Conservation (phyloP, 2,329 filamentous ascomycete species). For the Aspergillus sp. region DNA sequence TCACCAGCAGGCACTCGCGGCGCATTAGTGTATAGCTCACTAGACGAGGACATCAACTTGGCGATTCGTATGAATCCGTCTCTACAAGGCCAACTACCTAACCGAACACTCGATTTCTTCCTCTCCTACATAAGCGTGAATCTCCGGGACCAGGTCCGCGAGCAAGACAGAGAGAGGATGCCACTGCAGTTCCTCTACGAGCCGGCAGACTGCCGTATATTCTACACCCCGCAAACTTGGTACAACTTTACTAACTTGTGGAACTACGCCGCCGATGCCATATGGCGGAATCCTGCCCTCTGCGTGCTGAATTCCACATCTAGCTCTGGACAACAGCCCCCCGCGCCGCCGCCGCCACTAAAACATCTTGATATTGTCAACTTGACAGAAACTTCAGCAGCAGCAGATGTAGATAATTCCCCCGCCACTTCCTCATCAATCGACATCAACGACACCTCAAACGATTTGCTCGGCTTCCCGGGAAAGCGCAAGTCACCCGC, state of each 20-base stretch:
- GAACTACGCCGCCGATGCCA: background rate
- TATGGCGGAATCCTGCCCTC: background rate
- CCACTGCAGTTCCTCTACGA: constrained; percentile 40
- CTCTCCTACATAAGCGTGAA: background rate
- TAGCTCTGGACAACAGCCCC: too few relatives aligned
- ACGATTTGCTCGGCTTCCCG: too few relatives aligned
- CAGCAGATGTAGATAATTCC: too few relatives aligned
- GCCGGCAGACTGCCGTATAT: constrained; percentile 59
- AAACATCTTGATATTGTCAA: too few relatives aligned
- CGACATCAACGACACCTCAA: too few relatives aligned
- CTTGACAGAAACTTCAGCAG: too few relatives aligned
- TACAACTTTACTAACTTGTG: background rate
- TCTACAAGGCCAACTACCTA: too few relatives aligned
- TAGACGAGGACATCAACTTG: background rate
- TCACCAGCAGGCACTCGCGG: constrained; percentile 64
- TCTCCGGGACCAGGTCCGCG: constrained; percentile 41
- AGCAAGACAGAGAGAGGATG: constrained; percentile 28
- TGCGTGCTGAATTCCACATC: background rate
- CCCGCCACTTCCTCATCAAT: too few relatives aligned
- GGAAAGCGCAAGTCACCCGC: too few relatives aligned
- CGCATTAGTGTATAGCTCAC: background rate
- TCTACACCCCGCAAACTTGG: constrained; percentile 46
- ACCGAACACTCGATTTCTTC: background rate
- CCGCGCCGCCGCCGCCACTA: too few relatives aligned
- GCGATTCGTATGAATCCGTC: background rate